Evolutionary conservation across 345 rosid species (phyloP), one percentile per base, ranked within the genome.

Genomic region (Streptanthus diversifolius): DNA sequence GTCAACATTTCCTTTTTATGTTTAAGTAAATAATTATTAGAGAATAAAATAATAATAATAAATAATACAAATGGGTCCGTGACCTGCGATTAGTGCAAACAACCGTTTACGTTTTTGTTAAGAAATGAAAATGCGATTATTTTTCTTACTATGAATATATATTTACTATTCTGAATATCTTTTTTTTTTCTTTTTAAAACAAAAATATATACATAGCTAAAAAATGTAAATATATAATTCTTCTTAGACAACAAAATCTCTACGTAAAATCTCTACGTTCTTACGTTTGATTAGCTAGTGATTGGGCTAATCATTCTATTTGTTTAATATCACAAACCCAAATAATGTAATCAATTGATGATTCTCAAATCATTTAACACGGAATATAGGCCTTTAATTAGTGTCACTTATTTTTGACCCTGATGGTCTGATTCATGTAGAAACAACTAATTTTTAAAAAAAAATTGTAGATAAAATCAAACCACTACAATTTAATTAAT

Each of bases 381-480:
- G 21, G 30, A 36, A 24, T 5, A 17, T 1, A 11, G 32, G 14
- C 13, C 21, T 17, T 17, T 30, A n/a, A n/a, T n/a, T n/a, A n/a
- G 15, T 27, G 60, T 68, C 60, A 61, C 61, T 61, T 51, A 29
- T 39, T 51, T 51, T 71, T 62, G 76, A 71, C 68, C 68, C 52
- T 24, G 37, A 59, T 60, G n/a, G 61, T 25, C 22, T 17, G 13
- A 39, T 19, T 37, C 52, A 47, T 41, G 54, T 58, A 57, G 19
- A 36, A 51, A 27, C 61, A 24, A n/a, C 37, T 15, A 61, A 43
- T 47, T 37, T 48, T 59, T 33, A 25, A 25, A 25, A 25, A 25
- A 25, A 3, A 15, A 18, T 35, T 48, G 14, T 21, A 24, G 30
- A 71, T 27, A 30, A 40, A 49, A 60, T 49, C 41, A 49, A 70